Base-by-base conservation (phyloP, 495 filamentous ascomycete genomes). In the Xylaria nigripes region DNA sequence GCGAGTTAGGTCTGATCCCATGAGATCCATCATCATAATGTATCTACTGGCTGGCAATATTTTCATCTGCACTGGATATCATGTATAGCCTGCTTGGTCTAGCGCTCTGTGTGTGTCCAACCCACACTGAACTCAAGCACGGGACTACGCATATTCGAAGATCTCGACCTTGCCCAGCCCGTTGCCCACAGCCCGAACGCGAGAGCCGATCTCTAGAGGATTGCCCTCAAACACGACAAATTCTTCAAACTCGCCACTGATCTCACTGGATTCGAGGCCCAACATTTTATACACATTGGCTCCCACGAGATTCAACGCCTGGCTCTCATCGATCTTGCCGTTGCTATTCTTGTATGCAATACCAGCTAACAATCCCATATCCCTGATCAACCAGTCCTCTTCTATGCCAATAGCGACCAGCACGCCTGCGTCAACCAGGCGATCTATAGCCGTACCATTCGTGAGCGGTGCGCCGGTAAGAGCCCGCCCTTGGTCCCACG, bases 381-480 rank as follows among this genome's bases (percentile, higher is more conserved):
- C 71, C 19, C 75, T 57, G 5, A 77, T 76, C 24, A 70, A 46
- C 70, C 71, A 79, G 57, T 79, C 72, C 64, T 80, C 76, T 18
- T 70, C 63, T 5, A 74, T 59, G 2, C 74, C 70, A 19, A 80
- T 70, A 0, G 68, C 78, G 8, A 70, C 68, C 6, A 54, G 44
- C 1, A 80, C 76, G 8, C 72, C 64, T 25, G 76, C 76, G 25
- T 72, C 69, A 1, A 76, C 25, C 3, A 80, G 69, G 15, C 38
- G 29, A 41, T 77, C 73, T 6, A 81, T 62, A 0, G 65, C 68
- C 7, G 77, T 81, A 3, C 73, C 77, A 46, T 78, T 76, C 9
- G 73, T 77, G 1, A 81, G 70, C 15, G 77, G 77, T 1, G 77
- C 76, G 2, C 77, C 77, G 0, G 72, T 67, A 21, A 78, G 62